Percentiles rank a stretch among this genome's conserved stretches.
Evolutionary conservation across 306 rosid species (phyloP).

Genomic region (Quercus suber): DNA sequence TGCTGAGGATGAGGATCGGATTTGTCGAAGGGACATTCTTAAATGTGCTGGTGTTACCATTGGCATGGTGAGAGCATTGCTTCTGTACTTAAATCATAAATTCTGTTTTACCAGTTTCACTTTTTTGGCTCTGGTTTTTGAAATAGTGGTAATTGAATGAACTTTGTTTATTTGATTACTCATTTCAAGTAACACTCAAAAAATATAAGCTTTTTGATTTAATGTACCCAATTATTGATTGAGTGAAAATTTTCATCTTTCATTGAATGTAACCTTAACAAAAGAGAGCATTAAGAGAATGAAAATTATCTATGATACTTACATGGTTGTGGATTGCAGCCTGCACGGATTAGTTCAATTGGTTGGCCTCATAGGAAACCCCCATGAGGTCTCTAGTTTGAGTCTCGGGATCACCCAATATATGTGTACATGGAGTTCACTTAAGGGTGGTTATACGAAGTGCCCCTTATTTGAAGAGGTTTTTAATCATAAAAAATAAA

Average conservation of each 20-base stretch:
- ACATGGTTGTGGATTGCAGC: not conserved
- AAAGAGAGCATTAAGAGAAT: not conserved
- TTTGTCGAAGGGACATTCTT: slow-evolving; percentile 54
- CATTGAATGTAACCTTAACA: not conserved
- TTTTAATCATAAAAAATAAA: too few species aligned
- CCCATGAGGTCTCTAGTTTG: too few species aligned
- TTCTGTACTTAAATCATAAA: not conserved
- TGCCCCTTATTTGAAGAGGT: too few species aligned
- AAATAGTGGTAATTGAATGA: not conserved
- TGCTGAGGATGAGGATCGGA: slow-evolving; percentile 29
- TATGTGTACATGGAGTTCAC: too few species aligned
- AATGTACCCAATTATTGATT: not conserved
- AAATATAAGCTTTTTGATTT: not conserved
- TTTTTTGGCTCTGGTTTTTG: too few species aligned
- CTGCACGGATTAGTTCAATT: too few species aligned
- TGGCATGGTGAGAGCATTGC: slow-evolving; percentile 63
- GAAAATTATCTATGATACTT: not conserved
- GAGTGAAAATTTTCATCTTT: not conserved
- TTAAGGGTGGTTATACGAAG: too few species aligned
- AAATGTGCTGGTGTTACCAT: slow-evolving; percentile 56
- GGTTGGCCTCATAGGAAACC: too few species aligned
- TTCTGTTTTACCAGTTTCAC: too few species aligned
- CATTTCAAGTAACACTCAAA: not conserved
- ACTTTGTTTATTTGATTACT: not conserved
- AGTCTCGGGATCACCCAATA: too few species aligned